Base-by-base conservation (phyloP, 2,329 filamentous ascomycete species). In the Cladophialophora psammophila region DNA sequence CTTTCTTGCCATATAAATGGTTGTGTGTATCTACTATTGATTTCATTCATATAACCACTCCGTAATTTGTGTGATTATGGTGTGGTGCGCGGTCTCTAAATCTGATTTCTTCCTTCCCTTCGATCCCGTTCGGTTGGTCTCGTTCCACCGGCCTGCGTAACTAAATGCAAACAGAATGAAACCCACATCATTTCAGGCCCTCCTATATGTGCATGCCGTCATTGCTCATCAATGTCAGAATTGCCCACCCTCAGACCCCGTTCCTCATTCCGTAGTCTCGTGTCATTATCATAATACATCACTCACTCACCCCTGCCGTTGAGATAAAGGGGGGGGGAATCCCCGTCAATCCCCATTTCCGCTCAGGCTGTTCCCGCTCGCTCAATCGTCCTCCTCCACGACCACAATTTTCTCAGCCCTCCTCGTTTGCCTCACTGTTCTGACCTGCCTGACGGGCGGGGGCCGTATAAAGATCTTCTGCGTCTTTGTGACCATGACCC, bases 351-450 rank as follows among this genome's bases (percentile, higher is more conserved):
- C 36, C 32, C 26, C 3, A 26, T 26, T 26, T 26, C 26, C 26
- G 26, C 26, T 26, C 26, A 26, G 26, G 3, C 3, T 3, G 26
- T 26, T 26, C 3, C 26, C 1, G 18, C 31, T 26, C 45, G 38
- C 12, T 64, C 50, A 64, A 54, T 69, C 67, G 26, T 66, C 65
- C 10, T 63, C 58, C 7, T 55, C 65, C 35, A 69, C 63, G 52
- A 70, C 60, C 18, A 68, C 68, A 72, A 85, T 89, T 66, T 77
- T 86, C 38, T 79, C 90, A 26, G 83, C 90, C 45, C 76, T 90
- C 67, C 55, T 67, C 15, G 56, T 56, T 31, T 85, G 85, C 60
- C 80, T 90, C 66, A 86, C 88, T 71, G 82, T 89, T 61, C 84
- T 89, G 71, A 86, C 86, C 13, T 73, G 81, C 4, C 74, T 77